Conservation (phyloP, 2,329 filamentous ascomycete genomes). For the Botrytis tulipae region DNA sequence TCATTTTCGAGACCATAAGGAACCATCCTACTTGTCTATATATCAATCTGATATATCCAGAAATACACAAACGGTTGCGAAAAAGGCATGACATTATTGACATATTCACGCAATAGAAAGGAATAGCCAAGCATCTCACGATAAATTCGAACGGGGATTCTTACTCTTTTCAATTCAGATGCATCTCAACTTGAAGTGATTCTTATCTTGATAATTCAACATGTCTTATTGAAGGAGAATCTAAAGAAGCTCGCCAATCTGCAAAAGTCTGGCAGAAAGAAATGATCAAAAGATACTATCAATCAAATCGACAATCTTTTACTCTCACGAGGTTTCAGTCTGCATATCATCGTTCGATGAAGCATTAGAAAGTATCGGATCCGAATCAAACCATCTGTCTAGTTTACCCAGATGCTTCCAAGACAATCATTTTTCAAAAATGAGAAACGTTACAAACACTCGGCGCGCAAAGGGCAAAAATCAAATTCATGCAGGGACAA, state of each 20-base stretch:
- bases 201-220: no score
- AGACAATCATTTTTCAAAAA: background rate
- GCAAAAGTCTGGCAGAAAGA: background rate
- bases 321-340: background rate
- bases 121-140: background rate
- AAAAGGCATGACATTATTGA: background rate
- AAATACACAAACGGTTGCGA: background rate
- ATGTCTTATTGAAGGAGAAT: no score
- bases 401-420: background rate
- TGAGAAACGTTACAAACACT: background rate
- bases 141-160: background rate
- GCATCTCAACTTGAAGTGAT: no score
- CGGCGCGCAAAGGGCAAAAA: no score
- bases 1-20: no score
- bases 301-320: background rate
- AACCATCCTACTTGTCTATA: no score
- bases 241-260: no score
- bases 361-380: background rate
- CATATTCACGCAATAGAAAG: background rate
- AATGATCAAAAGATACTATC: background rate
- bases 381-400: background rate
- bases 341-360: background rate
- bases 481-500: no score
- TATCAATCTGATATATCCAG: background rate
- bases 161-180: no score